A percentile compares a stretch with the other conserved stretches of the same genome.
Conservation (phyloP, 2,329 filamentous ascomycete species). For the Alternaria sp. region DNA sequence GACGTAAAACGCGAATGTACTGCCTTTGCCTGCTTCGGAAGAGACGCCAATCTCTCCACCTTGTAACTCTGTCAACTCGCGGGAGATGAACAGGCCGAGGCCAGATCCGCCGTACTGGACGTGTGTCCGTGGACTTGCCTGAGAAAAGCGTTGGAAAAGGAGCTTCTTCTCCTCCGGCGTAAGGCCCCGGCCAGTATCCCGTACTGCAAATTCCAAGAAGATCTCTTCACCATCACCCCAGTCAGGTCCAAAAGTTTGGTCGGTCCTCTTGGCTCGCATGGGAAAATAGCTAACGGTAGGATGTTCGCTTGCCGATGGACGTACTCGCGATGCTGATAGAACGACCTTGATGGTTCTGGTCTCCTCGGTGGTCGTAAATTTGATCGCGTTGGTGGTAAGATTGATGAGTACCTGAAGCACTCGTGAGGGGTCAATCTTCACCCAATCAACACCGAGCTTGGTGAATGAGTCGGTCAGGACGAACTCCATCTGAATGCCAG, state of each 20-base stretch:
- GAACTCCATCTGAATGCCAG: constrained; percentile 73
- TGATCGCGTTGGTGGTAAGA: constrained; percentile 81
- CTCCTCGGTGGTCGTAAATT: constrained; percentile 75
- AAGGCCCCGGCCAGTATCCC: constrained; percentile 79
- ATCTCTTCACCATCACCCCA: constrained; percentile 75
- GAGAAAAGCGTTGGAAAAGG: constrained; percentile 81
- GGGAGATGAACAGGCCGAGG: constrained; percentile 80
- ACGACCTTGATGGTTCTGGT: constrained; percentile 72
- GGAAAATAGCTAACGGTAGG: constrained; percentile 69
- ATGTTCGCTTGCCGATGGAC: constrained; percentile 56
- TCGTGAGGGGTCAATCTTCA: constrained; percentile 77
- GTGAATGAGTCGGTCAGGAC: constrained; percentile 69
- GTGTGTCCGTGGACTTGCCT: constrained; percentile 78
- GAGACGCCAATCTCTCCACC: constrained; percentile 81
- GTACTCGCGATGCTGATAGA: constrained; percentile 68
- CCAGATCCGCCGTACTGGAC: constrained; percentile 83
- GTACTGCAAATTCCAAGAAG: constrained; percentile 76
- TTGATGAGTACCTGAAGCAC: constrained; percentile 80
- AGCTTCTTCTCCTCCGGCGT: constrained; percentile 75
- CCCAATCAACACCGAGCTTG: constrained; percentile 68
- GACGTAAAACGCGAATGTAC: constrained; percentile 81
- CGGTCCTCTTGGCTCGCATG: constrained; percentile 59
- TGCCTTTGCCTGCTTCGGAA: constrained; percentile 72
- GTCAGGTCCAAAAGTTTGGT: constrained; percentile 63
- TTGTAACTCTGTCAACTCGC: constrained; percentile 81